Conservation (phyloP, 345 rosid species). For the Pugionium dolabratum region DNA sequence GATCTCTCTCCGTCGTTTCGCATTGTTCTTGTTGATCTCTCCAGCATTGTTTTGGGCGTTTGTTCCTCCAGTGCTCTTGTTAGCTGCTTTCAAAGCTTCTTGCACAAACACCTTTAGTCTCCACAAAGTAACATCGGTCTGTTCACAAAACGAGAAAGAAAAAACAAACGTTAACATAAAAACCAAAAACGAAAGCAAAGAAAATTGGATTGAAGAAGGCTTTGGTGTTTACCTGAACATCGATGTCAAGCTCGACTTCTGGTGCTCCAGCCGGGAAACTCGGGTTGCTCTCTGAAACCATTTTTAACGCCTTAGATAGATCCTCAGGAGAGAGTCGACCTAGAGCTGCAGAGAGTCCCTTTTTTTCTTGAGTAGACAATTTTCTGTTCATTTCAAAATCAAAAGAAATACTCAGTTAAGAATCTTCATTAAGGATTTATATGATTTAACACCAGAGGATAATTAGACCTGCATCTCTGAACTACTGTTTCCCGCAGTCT, state of each 20-base stretch:
- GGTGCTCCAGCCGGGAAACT: conserved; percentile 58
- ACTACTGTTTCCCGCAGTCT: conserved; percentile 59
- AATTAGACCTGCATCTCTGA: conserved; percentile 62
- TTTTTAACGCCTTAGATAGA: conserved; percentile 63
- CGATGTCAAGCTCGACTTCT: conserved; percentile 76
- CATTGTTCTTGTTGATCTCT: conserved; percentile 44
- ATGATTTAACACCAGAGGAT: conserved; percentile 16
- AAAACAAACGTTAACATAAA: not conserved
- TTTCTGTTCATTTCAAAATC: conserved; percentile 46
- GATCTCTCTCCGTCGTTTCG: conserved; percentile 54
- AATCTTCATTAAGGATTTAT: not conserved
- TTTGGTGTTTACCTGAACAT: conserved; percentile 55
- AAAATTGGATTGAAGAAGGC: not conserved
- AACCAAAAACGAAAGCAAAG: not conserved
- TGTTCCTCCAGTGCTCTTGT: conserved; percentile 42
- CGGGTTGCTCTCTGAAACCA: conserved; percentile 72
- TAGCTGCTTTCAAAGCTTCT: conserved; percentile 55
- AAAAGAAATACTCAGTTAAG: not conserved
- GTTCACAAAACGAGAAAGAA: conserved; percentile 1
- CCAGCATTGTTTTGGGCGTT: conserved; percentile 44
- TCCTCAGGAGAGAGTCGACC: conserved; percentile 61
- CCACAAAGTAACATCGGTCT: conserved; percentile 72
- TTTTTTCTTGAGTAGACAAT: conserved; percentile 67
- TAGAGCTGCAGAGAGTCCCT: conserved; percentile 58
- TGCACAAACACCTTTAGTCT: conserved; percentile 72